Percentiles rank a stretch among this genome's conserved stretches.
phyloP scores from a whole-genome alignment of 108 stramenopile genomes.

The Mediolabrus comicus region DNA sequence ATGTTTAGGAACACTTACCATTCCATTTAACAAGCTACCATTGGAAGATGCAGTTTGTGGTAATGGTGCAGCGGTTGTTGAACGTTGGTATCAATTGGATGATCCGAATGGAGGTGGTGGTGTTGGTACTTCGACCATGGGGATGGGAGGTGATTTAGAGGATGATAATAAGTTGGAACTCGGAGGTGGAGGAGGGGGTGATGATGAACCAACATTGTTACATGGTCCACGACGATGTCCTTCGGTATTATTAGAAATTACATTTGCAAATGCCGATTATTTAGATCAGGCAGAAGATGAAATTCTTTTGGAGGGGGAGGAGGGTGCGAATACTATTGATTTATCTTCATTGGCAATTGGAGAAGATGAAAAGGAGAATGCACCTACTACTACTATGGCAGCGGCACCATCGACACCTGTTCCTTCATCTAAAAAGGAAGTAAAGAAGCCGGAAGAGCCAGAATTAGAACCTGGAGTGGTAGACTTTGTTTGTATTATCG shows the following conservation, averaged over 20 bases:
- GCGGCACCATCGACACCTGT: neutral
- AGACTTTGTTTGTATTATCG: slow-evolving; percentile 79
- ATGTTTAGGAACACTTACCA: slow-evolving; percentile 60
- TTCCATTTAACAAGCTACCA: slow-evolving; percentile 68
- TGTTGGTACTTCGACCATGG: too few species aligned
- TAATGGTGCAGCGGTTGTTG: slow-evolving; percentile 47
- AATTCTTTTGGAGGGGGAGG: slow-evolving; percentile 26
- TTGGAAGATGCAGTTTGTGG: slow-evolving; percentile 44
- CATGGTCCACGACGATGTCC: slow-evolving; percentile 59
- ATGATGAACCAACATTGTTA: slow-evolving; percentile 12
- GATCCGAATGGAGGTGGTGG: slow-evolving; percentile 9
- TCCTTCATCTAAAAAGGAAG: neutral
- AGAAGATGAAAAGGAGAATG: slow-evolving; percentile 1
- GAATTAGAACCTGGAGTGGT: slow-evolving; percentile 72
- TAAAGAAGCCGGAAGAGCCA: slow-evolving; percentile 60
- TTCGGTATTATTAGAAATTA: slow-evolving; percentile 76
- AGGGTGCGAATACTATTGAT: slow-evolving; percentile 13
- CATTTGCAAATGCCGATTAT: slow-evolving; percentile 46
- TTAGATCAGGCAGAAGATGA: slow-evolving; percentile 76
- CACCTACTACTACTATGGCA: neutral
- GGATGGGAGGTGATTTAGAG: neutral
- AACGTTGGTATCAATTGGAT: slow-evolving; percentile 75
- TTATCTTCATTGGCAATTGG: slow-evolving; percentile 1
- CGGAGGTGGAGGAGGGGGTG: neutral
- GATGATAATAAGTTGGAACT: neutral